Evolutionary conservation across 106 monocot species (phyloP).

Genomic region (Phalaenopsis aphrodite): DNA sequence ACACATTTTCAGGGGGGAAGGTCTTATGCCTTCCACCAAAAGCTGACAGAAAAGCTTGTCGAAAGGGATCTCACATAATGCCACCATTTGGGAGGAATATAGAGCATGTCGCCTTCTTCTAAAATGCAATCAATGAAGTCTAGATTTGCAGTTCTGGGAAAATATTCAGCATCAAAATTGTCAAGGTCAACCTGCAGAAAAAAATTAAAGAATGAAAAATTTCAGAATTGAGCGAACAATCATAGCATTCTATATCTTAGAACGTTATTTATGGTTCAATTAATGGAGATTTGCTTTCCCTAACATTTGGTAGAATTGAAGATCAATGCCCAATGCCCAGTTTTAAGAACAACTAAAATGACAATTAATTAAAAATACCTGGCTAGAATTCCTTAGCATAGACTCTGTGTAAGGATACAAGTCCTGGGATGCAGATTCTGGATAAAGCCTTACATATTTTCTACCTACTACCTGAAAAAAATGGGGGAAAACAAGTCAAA

Average conservation of each 20-base stretch:
- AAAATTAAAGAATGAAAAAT: no score
- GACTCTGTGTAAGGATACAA: slow-evolving; percentile 77
- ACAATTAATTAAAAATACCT: slow-evolving; percentile 30
- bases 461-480: slow-evolving; percentile 72
- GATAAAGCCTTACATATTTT: slow-evolving; percentile 90
- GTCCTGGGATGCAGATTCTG: slow-evolving; percentile 48
- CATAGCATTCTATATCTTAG: not conserved
- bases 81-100: slow-evolving; percentile 86
- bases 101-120: slow-evolving; percentile 73
- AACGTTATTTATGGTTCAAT: not conserved
- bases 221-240: no score
- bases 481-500: slow-evolving; percentile 5
- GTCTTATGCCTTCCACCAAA: slow-evolving; percentile 58
- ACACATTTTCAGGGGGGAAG: not conserved
- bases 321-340: not conserved
- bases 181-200: slow-evolving; percentile 78
- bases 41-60: slow-evolving; percentile 88
- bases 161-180: slow-evolving; percentile 38
- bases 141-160: slow-evolving; percentile 52
- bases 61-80: slow-evolving; percentile 77
- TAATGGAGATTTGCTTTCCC: not conserved
- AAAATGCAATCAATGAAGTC: slow-evolving; percentile 67
- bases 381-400: slow-evolving; percentile 88
- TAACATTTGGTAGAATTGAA: not conserved
- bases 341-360: not conserved